A percentile compares a stretch with the other conserved stretches of the same genome.
Evolutionary conservation across 768 basidiomycete species (phyloP).

Genomic region (Boletus bicolor): DNA sequence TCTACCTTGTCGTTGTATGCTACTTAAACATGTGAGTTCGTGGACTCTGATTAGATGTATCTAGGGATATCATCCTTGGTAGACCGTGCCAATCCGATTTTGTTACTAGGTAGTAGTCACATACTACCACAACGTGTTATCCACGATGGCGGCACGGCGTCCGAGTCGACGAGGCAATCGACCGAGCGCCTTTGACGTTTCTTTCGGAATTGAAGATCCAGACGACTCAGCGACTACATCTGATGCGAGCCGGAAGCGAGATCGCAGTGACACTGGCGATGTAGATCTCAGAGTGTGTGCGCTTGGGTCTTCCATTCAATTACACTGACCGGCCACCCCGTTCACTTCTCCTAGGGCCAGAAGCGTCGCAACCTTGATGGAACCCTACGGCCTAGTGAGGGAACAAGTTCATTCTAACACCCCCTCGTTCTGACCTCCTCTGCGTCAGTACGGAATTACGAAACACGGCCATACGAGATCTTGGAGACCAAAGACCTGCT

Average conservation of each 20-base stretch:
- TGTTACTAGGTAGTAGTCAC: neutral
- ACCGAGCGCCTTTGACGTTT: constrained; percentile 54
- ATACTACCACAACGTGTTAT: neutral
- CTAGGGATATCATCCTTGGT: neutral
- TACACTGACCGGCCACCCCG: neutral
- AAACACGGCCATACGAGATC: constrained; percentile 30
- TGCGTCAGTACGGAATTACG: constrained; percentile 39
- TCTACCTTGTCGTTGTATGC: constrained; percentile 10
- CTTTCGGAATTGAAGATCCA: constrained; percentile 44
- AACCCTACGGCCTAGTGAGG: constrained; percentile 15
- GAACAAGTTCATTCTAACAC: neutral
- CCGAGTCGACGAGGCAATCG: constrained; percentile 34
- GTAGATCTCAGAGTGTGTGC: constrained; percentile 17
- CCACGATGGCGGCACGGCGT: neutral
- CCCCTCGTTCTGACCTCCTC: neutral
- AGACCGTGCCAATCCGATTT: neutral
- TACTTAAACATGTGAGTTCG: constrained; percentile 12
- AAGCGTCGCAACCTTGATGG: constrained; percentile 31
- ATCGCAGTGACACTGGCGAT: constrained; percentile 11
- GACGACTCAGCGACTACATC: constrained; percentile 27
- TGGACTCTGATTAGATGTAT: constrained; percentile 17
- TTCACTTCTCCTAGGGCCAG: constrained; percentile 8
- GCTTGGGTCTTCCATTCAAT: neutral
- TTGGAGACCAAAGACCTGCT: constrained; percentile 36
- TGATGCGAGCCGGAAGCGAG: constrained; percentile 28